phyloP scores from a whole-genome alignment of 31 red algal genomes.

The Bonnemaisonia californica region DNA sequence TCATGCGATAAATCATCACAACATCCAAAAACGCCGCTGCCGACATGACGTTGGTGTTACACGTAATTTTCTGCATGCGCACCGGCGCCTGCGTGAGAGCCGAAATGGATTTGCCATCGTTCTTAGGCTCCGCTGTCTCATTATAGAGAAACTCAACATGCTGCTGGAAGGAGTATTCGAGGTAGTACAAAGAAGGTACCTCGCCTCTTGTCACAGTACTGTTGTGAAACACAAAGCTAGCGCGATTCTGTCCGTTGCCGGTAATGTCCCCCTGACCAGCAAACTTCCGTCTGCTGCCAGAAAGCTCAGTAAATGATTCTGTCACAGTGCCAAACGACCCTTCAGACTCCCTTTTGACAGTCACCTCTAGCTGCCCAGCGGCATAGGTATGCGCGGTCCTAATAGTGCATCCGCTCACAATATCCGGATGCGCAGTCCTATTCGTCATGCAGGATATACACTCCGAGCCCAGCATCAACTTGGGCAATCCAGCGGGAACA shows the following conservation, averaged over 20 bases:
- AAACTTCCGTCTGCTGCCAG: not conserved
- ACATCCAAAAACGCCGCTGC: constrained; percentile 1
- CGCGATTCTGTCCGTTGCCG: constrained; percentile 26
- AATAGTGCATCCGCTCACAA: constrained; percentile 36
- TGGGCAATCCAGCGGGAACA: constrained; percentile 37
- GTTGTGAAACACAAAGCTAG: constrained; percentile 12
- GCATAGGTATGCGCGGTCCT: not conserved
- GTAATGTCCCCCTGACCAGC: constrained; percentile 9
- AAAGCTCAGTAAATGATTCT: constrained; percentile 19
- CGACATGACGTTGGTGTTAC: constrained; percentile 15
- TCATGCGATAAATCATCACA: constrained; percentile 49
- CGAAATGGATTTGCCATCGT: constrained; percentile 13
- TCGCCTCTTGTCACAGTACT: not conserved
- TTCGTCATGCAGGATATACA: constrained; percentile 43
- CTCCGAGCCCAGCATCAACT: constrained; percentile 9
- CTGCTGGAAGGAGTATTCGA: constrained; percentile 42
- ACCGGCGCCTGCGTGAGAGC: constrained; percentile 14
- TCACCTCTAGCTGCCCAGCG: constrained; percentile 27
- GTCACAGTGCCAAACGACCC: constrained; percentile 28
- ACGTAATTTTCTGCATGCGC: constrained; percentile 15
- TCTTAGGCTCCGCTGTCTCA: not conserved
- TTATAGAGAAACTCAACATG: constrained; percentile 14
- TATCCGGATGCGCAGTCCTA: constrained; percentile 9
- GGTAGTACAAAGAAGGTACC: constrained; percentile 12
- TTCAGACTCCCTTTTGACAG: not conserved